Evolutionary conservation across 2,329 filamentous ascomycete genomes (phyloP), one percentile per base, ranked within the genome.

Genomic region (Paecilomyces dactylethromorphus): DNA sequence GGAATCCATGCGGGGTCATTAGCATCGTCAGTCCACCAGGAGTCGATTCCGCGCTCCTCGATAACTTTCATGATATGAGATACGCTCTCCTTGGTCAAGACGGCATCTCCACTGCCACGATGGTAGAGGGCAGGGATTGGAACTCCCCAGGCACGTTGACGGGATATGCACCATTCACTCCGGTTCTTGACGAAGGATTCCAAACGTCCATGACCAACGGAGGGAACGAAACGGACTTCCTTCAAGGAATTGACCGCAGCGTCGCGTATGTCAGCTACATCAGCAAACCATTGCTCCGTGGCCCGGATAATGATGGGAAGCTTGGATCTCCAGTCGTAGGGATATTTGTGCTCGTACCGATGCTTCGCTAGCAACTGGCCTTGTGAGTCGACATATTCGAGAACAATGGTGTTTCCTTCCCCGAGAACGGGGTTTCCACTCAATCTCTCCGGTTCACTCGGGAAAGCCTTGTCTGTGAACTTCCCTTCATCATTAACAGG

Each of bases 241-340:
- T 86, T 78, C 11, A 99, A 78, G 8, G 91, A 84, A 15, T 81
- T 74, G 24, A 96, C 77, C 0, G 92, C 90, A 32, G 84, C 80
- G 1, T 84, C 79, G 66, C 95, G 95, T 73, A 97, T 93, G 55
- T 82, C 84, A 13, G 83, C 91, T 1, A 97, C 91, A 72, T 97
- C 91, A 11, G 94, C 92, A 70, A 99, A 99, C 94, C 94, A 99
- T 75, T 99, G 94, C 39, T 92, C 91, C 0, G 95, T 99, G 3
- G 94, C 93, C 64, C 94, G 81, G 33, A 95, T 85, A 60, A 99
- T 91, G 55, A 99, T 87, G 1, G 94, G 94, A 65, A 89, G 82
- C 75, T 97, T 99, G 0, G 93, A 96, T 57, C 94, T 84, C 94
- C 94, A 99, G 75, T 99, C 94, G 66, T 97, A 96, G 0, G 94